Base-by-base conservation (phyloP, 208 protist species). In the Leishmania braziliensis region DNA sequence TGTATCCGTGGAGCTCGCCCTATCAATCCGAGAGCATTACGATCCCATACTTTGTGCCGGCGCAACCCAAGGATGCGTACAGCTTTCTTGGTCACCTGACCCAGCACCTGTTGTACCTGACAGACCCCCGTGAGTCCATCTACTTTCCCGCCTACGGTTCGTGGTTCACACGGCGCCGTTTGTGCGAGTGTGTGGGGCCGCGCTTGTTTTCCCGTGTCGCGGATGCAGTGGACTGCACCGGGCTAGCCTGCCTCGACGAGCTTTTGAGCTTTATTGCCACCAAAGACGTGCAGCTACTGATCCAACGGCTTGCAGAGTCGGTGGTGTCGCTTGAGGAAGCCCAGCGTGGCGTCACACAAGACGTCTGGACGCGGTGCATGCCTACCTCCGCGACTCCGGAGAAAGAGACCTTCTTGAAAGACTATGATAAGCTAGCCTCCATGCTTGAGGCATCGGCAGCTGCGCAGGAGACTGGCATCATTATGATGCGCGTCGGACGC, bases 21-120 rank as follows among this genome's bases (percentile, higher is more conserved):
- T 99, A 97, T 85, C 98, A 99, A 85, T 98, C 92, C 20, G 80
- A 86, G 12, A 95, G 94, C 60, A 98, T 99, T 68, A 95, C 97
- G 14, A 99, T 99, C 78, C 98, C 98, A 39, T 93, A 92, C 72
- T 98, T 99, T 80, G 78, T 84, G 46, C 78, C 78, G 10, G 54
- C 84, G 18, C 75, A 80, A 14, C 77, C 82, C 51, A 82, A 89
- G 26, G 46, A 75, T 8, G 76, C 88, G 1, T 95, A 95, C 80
- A 94, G 92, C 76, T 98, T 97, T 74, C 96, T 99, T 51, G 98
- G 98, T 46, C 88, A 98, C 81, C 84, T 99, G 6, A 89, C 96
- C 14, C 91, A 96, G 58, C 96, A 98, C 79, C 83, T 99, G 20
- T 80, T 99, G 8, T 62, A 80, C 48, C 92, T 98, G 66, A 99